These are phyloP conservation scores for Fennellomyces sp. DNA, from an alignment of 371 early-diverging fungal species.

Conservation along the genomic window DNA sequence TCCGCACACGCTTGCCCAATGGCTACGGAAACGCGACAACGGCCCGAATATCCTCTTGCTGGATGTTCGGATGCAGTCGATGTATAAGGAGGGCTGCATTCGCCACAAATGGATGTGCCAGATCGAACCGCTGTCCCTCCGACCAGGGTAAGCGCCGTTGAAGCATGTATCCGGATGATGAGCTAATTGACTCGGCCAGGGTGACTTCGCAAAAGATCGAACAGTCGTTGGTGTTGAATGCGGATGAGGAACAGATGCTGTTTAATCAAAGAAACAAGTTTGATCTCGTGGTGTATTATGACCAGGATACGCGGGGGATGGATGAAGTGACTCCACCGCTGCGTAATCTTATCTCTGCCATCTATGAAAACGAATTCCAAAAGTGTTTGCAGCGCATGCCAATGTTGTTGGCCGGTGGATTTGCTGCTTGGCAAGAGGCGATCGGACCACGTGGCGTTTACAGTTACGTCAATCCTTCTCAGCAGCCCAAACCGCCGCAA, in stretches of 20 bases:
- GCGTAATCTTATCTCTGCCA: constrained; percentile 44
- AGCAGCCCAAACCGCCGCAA: background rate
- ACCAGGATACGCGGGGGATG: constrained; percentile 49
- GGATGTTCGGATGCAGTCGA: constrained; percentile 77
- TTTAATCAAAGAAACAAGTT: constrained; percentile 72
- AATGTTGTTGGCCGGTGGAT: constrained; percentile 78
- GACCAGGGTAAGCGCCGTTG: constrained; percentile 48
- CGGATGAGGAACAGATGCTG: constrained; percentile 50
- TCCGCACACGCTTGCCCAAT: constrained; percentile 44
- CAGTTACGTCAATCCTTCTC: background rate
- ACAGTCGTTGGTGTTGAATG: constrained; percentile 45
- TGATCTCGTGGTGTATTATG: constrained; percentile 79
- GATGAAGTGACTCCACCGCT: constrained; percentile 26
- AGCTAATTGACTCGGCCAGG: constrained; percentile 9
- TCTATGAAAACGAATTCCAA: constrained; percentile 65
- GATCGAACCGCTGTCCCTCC: constrained; percentile 77
- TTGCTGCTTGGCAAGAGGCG: constrained; percentile 67
- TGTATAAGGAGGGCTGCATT: constrained; percentile 74
- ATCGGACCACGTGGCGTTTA: constrained; percentile 48
- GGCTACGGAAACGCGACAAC: constrained; percentile 32
- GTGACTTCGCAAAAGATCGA: constrained; percentile 51
- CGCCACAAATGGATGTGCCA: constrained; percentile 72
- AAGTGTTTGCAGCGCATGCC: constrained; percentile 55
- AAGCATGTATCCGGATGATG: background rate
- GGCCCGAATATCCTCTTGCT: constrained; percentile 71